A percentile compares a stretch with the other conserved stretches of the same genome.
Conservation (phyloP, 768 basidiomycete species). For the Neoboletus subvelutipes region DNA sequence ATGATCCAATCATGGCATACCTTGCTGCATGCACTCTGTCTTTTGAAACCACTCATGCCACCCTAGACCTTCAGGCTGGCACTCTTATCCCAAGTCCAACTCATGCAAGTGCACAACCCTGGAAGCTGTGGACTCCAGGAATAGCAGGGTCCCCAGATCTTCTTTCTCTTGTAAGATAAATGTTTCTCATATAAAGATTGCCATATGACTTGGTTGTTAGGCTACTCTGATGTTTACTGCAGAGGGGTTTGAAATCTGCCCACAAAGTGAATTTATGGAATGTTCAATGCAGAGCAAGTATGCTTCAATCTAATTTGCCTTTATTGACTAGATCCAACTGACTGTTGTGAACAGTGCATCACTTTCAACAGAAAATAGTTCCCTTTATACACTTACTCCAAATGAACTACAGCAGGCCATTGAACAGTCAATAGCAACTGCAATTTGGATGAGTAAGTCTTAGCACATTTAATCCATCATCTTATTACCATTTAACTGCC, state of each 20-base stretch:
- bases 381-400: conserved; percentile 1
- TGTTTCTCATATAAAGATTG: no score
- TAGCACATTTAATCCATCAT: not conserved
- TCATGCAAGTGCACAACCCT: not conserved
- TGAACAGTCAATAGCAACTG: not conserved
- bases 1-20: no score
- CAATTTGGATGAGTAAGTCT: conserved; percentile 12
- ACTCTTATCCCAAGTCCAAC: not conserved
- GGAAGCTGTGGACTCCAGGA: conserved; percentile 11
- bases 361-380: not conserved
- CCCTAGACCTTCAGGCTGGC: conserved; percentile 1
- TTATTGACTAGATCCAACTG: not conserved
- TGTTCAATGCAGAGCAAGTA: not conserved
- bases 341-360: not conserved
- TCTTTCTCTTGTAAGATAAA: not conserved
- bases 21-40: no score
- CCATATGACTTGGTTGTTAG: not conserved
- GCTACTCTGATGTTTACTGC: fast-evolving
- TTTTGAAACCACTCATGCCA: no score
- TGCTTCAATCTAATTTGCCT: not conserved
- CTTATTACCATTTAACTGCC: not conserved
- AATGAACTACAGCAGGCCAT: conserved; percentile 1
- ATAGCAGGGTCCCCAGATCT: not conserved
- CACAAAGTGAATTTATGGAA: not conserved
- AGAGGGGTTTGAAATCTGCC: conserved; percentile 2